These are phyloP conservation scores for Solanum peruvianum DNA, from an alignment of 257 asterid genomes.

Conservation along the genomic window DNA sequence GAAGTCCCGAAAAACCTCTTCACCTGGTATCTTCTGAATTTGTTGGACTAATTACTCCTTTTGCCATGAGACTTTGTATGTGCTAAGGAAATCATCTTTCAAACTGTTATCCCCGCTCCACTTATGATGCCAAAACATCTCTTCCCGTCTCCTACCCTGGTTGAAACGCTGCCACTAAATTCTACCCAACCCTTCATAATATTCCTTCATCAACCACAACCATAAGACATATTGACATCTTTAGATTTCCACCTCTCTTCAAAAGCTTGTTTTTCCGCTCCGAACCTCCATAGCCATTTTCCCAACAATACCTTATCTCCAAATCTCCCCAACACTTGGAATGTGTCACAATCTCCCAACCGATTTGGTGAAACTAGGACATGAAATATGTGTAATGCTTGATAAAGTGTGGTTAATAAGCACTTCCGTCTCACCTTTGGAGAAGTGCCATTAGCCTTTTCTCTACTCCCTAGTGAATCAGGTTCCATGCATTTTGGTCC, in stretches of 20 bases:
- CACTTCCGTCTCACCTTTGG: neutral
- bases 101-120: neutral
- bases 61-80: neutral
- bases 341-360: neutral
- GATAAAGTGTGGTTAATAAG: neutral
- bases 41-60: neutral
- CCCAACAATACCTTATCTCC: neutral
- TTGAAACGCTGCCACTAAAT: neutral
- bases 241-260: neutral
- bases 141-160: neutral
- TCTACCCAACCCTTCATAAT: neutral
- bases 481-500: neutral
- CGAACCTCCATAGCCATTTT: neutral
- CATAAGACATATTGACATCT: neutral
- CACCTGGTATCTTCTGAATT: neutral
- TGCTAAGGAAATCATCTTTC: neutral
- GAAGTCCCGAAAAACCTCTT: neutral
- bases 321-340: neutral
- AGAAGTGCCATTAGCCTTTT: neutral
- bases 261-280: neutral
- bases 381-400: neutral
- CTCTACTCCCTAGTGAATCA: neutral
- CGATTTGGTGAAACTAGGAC: neutral
- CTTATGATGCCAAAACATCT: neutral
- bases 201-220: neutral